These are phyloP conservation scores for Fusarium sambucinum DNA, from an alignment of 2,329 filamentous ascomycete species.

Conservation along the genomic window DNA sequence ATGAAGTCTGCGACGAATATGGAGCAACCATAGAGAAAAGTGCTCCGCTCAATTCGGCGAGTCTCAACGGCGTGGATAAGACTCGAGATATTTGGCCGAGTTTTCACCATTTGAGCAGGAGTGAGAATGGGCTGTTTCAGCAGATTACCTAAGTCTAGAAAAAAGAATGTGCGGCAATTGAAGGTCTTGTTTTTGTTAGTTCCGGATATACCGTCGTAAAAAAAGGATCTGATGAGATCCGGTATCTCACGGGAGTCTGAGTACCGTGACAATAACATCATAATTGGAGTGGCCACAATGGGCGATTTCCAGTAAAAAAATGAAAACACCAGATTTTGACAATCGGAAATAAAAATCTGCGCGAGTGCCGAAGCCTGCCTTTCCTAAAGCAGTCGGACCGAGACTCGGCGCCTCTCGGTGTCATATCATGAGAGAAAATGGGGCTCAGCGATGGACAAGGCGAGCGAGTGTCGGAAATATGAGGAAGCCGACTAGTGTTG, in stretches of 20 bases:
- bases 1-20: constrained; percentile 15
- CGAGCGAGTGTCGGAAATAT: constrained; percentile 32
- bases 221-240: constrained; percentile 29
- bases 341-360: constrained; percentile 31
- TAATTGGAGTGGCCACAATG: constrained; percentile 18
- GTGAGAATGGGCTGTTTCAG: constrained; percentile 10
- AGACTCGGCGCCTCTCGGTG: constrained; percentile 36
- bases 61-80: constrained; percentile 29
- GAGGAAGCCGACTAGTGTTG: constrained; percentile 24
- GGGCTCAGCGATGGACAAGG: constrained; percentile 29
- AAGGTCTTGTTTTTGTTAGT: neutral
- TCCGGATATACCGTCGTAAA: constrained; percentile 12
- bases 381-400: constrained; percentile 33
- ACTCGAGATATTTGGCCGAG: constrained; percentile 29
- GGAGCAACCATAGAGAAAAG: constrained; percentile 12
- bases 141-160: neutral
- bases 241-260: constrained; percentile 13
- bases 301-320: neutral
- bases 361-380: constrained; percentile 18
- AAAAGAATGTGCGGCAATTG: neutral
- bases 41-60: constrained; percentile 28
- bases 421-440: constrained; percentile 29
- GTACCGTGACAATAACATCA: constrained; percentile 34
- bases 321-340: constrained; percentile 21
- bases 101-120: constrained; percentile 23